Evolutionary conservation across 73 alveolate species (phyloP), one percentile per base, ranked within the genome.

Genomic region (Paramecium sexaurelia): DNA sequence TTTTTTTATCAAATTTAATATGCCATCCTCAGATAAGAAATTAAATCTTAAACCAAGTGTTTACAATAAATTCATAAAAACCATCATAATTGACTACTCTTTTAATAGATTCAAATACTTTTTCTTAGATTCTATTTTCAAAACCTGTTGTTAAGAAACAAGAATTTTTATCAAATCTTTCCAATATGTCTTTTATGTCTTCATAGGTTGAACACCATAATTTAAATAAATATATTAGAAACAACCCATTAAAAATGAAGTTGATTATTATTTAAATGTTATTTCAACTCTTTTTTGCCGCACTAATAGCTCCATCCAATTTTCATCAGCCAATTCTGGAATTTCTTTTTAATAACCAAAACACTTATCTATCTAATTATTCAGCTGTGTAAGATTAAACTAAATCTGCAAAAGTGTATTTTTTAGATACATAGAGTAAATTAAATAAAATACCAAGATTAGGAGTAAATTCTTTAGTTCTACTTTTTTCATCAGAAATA

Each of bases 271-370:
- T 93, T 96, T 97, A 88, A 94, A 97, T 68, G 98, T 94, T 32
- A 97, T 93, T 94, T 97, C 98, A 32, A 93, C 94, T 91, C 97
- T 87, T 15, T n/a, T 78, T 78, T 5, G 96, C 94, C 29, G 96
- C 98, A 56, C 96, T 98, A 6, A 95, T 87, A 5, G 66, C 87
- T 10, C 82, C 86, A 1, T 91, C 96, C 24, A 55, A 37, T 57
- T 73, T 84, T 95, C 95, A 33, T 94, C 73, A 19, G 95, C 98
- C 24, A 97, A 95, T 66, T 96, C 98, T 20, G 99, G 99, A 36
- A 97, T 84, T 82, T 97, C 99, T 55, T 95, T n/a, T 96, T 35
- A 97, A 84, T 92, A 96, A 92, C 99, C 99, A 97, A 92, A 97
- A 96, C 9, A 95, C 98, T 95, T 97, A 96, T 92, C 99, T 95